Percentiles rank a stretch among this genome's conserved stretches.
These are phyloP conservation scores for Sequoiadendron giganteum DNA, from an alignment of 75 land plant genomes.

Conservation along the genomic window DNA sequence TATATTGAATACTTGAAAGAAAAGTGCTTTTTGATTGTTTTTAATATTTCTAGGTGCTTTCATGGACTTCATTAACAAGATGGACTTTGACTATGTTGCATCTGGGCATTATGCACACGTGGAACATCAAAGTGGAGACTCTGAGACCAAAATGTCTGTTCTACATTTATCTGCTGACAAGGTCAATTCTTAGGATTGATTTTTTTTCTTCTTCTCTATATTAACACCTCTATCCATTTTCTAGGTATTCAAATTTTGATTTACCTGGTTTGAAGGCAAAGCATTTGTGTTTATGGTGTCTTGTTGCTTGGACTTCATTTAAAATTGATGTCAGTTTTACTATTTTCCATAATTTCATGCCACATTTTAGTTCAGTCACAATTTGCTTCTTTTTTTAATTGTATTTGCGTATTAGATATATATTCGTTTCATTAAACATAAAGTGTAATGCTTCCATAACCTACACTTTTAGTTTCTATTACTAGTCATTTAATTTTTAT, in stretches of 20 bases:
- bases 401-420: neutral
- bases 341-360: neutral
- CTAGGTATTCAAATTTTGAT: neutral
- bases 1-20: neutral
- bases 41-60: conserved; percentile 74
- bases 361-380: neutral
- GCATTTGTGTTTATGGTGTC: neutral
- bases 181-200: conserved; percentile 34
- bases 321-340: neutral
- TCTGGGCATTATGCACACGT: conserved; percentile 99
- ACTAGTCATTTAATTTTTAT: neutral
- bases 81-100: conserved; percentile 86
- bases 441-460: neutral
- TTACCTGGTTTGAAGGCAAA: neutral
- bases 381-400: neutral
- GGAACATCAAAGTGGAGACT: conserved; percentile 32
- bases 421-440: neutral
- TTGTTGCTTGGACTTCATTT: neutral
- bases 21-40: neutral
- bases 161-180: conserved; percentile 73
- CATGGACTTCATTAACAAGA: conserved; percentile 70
- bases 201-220: neutral
- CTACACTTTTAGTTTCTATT: neutral
- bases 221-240: neutral
- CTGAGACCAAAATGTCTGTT: conserved; percentile 30